These are phyloP conservation scores for Naematelia encephala DNA, from an alignment of 768 basidiomycete genomes.

Conservation along the genomic window DNA sequence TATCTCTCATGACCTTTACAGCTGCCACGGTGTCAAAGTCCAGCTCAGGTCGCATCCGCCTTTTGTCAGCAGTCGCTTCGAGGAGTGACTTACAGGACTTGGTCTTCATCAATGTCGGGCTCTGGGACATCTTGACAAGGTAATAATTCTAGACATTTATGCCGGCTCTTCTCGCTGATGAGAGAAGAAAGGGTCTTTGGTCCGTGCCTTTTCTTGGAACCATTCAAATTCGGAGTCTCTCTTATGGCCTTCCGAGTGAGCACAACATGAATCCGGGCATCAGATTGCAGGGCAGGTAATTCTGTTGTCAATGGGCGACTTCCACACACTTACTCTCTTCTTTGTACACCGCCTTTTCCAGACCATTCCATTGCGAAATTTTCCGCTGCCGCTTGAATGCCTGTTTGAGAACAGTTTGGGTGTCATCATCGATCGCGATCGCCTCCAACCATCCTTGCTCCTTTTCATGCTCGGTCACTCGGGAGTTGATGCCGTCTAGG, in stretches of 20 bases:
- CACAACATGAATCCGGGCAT: not conserved
- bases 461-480: not conserved
- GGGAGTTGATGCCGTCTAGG: not conserved
- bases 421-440: not conserved
- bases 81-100: not conserved
- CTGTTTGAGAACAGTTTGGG: not conserved
- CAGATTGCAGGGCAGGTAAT: not conserved
- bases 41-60: not conserved
- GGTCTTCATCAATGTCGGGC: not conserved
- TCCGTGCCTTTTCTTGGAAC: not conserved
- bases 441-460: not conserved
- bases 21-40: not conserved
- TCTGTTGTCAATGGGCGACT: not conserved
- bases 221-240: not conserved
- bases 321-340: not conserved
- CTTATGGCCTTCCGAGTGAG: slow-evolving; percentile 9
- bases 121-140: not conserved
- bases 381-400: not conserved
- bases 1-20: not conserved
- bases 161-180: not conserved
- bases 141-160: not conserved
- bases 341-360: not conserved
- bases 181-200: not conserved
- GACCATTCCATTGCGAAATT: not conserved
- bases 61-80: not conserved